Conservation (phyloP, 2,329 filamentous ascomycete species). For the Amesomyces nigricolor region DNA sequence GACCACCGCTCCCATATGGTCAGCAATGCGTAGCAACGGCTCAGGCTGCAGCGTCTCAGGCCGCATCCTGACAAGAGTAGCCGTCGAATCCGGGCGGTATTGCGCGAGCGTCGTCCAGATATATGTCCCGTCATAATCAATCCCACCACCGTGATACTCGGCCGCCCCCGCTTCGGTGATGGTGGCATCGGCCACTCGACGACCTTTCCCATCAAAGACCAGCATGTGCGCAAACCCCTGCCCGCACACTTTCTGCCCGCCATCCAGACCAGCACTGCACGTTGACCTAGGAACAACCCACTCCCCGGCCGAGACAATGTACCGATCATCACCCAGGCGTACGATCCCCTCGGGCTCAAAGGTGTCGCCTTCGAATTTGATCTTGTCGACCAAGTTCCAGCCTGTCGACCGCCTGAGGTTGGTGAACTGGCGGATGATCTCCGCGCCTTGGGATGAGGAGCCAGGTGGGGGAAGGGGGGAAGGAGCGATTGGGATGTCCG, state of each 20-base stretch:
- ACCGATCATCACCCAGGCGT: constrained; percentile 37
- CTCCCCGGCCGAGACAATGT: constrained; percentile 41
- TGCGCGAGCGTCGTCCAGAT: constrained; percentile 44
- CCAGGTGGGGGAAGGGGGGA: constrained; percentile 34
- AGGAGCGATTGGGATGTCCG: constrained; percentile 30
- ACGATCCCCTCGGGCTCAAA: constrained; percentile 47
- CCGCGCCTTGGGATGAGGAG: constrained; percentile 31
- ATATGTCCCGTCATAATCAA: constrained; percentile 43
- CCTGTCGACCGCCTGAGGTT: constrained; percentile 35
- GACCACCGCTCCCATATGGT: constrained; percentile 44
- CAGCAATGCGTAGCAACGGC: constrained; percentile 33
- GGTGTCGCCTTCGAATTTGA: constrained; percentile 40
- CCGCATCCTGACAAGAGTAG: constrained; percentile 37
- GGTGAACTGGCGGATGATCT: constrained; percentile 35
- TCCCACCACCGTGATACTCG: constrained; percentile 44
- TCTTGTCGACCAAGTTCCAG: constrained; percentile 39
- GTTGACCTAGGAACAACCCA: constrained; percentile 37
- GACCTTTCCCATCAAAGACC: constrained; percentile 39
- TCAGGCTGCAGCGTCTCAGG: constrained; percentile 34
- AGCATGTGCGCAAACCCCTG: constrained; percentile 42
- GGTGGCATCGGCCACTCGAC: constrained; percentile 39
- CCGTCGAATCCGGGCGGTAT: constrained; percentile 44
- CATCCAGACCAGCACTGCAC: no score
- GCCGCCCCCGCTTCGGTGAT: constrained; percentile 34
- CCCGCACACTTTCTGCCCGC: constrained; percentile 30